phyloP scores from a whole-genome alignment of 2,329 filamentous ascomycete species.

The Fusarium virguliforme region DNA sequence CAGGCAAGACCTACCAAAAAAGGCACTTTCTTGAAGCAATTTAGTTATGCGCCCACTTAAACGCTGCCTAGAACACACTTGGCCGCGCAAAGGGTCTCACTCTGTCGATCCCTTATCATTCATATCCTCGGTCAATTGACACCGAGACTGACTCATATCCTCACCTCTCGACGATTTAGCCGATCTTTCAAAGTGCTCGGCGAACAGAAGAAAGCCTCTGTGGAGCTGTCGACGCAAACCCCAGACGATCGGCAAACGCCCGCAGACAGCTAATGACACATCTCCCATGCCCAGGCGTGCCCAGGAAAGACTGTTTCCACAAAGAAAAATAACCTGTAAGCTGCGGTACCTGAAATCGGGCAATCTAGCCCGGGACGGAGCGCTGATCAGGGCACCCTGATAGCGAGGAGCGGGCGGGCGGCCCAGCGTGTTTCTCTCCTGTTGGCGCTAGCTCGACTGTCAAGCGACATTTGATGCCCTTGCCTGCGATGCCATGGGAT shows the following conservation, averaged over 20 bases:
- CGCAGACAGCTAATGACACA: slow-evolving; percentile 20
- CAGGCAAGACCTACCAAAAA: background rate
- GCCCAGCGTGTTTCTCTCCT: background rate
- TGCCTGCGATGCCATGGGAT: background rate
- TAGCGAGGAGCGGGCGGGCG: background rate
- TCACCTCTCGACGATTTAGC: slow-evolving; percentile 18
- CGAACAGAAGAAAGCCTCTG: slow-evolving; percentile 17
- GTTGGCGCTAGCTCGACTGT: slow-evolving; percentile 9
- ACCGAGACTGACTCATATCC: slow-evolving; percentile 31
- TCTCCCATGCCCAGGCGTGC: slow-evolving; percentile 1
- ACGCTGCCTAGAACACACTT: background rate
- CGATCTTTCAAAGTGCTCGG: slow-evolving; percentile 13
- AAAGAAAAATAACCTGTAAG: slow-evolving; percentile 14
- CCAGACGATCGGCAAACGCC: slow-evolving; percentile 27
- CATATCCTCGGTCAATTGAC: slow-evolving; percentile 1
- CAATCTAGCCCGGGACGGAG: slow-evolving; percentile 19
- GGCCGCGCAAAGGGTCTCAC: slow-evolving; percentile 20
- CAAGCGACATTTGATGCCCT: slow-evolving; percentile 18
- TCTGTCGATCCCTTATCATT: slow-evolving; percentile 17
- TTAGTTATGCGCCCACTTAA: slow-evolving; percentile 6
- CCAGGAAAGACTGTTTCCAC: slow-evolving; percentile 24
- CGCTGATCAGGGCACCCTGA: slow-evolving; percentile 20
- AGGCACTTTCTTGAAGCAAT: background rate
- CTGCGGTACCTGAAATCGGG: slow-evolving; percentile 18
- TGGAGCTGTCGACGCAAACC: slow-evolving; percentile 33